Evolutionary conservation across 2,329 filamentous ascomycete species (phyloP).

Genomic region (Colletotrichum orbiculare): DNA sequence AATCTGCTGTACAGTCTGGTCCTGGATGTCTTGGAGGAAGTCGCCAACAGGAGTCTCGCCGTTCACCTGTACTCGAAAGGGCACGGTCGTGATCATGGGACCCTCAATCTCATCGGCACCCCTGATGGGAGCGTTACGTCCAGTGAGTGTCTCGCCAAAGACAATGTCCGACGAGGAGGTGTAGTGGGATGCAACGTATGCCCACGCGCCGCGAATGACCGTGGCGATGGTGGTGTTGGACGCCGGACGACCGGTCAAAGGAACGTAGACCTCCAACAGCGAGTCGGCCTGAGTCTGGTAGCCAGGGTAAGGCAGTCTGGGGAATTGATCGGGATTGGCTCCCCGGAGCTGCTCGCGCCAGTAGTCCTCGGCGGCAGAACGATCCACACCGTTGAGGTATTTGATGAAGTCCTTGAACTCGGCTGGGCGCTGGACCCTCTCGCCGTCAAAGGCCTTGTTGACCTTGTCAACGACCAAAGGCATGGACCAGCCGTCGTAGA

Average conservation of each 20-base stretch:
- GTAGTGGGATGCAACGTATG: conserved; percentile 64
- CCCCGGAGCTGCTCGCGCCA: conserved; percentile 60
- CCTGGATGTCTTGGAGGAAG: conserved; percentile 67
- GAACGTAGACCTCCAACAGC: conserved; percentile 63
- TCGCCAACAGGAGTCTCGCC: conserved; percentile 55
- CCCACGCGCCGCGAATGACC: conserved; percentile 69
- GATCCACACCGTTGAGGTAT: conserved; percentile 55
- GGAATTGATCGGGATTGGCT: conserved; percentile 59
- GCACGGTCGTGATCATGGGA: conserved; percentile 71
- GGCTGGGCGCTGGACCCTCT: conserved; percentile 47
- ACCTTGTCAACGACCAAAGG: conserved; percentile 60
- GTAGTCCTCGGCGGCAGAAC: conserved; percentile 53
- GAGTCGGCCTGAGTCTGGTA: conserved; percentile 64
- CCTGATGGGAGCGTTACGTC: conserved; percentile 61
- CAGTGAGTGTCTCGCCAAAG: conserved; percentile 70
- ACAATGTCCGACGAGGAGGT: conserved; percentile 63
- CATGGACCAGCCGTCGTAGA: conserved; percentile 69
- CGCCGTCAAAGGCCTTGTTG: conserved; percentile 55
- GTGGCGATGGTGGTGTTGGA: conserved; percentile 64
- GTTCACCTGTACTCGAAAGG: conserved; percentile 61
- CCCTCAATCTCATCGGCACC: conserved; percentile 67
- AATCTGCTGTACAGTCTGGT: conserved; percentile 66
- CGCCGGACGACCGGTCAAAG: conserved; percentile 45
- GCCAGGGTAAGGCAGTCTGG: conserved; percentile 55
- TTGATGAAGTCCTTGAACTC: conserved; percentile 63